Percentiles rank a stretch among this genome's conserved stretches.
Conservation (phyloP, 2,329 filamentous ascomycete species). For the Sporothrix inflata region DNA sequence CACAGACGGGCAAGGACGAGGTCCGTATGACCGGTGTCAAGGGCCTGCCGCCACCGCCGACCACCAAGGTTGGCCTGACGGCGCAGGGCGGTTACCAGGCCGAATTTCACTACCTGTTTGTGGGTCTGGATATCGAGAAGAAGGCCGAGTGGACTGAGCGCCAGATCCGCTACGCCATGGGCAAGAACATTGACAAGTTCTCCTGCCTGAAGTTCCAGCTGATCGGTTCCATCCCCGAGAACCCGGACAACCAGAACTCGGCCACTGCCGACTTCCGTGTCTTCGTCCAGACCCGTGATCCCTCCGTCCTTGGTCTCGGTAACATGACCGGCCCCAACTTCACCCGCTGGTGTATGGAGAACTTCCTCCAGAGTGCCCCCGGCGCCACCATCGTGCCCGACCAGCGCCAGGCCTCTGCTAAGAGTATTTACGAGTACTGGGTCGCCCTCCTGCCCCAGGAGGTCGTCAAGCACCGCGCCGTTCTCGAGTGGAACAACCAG, state of each 20-base stretch:
- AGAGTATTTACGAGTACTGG: slow-evolving; percentile 36
- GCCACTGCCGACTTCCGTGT: slow-evolving; percentile 44
- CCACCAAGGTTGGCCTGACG: slow-evolving; percentile 38
- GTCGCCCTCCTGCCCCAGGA: slow-evolving; percentile 35
- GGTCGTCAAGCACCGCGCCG: slow-evolving; percentile 34
- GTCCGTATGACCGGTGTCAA: slow-evolving; percentile 43
- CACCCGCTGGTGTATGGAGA: slow-evolving; percentile 36
- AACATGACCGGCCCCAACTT: slow-evolving; percentile 35
- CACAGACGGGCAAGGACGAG: slow-evolving; percentile 45
- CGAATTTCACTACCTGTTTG: slow-evolving; percentile 36
- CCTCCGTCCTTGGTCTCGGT: slow-evolving; percentile 22
- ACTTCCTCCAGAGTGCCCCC: slow-evolving; percentile 34
- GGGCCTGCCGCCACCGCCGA: slow-evolving; percentile 40
- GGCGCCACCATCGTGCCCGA: slow-evolving; percentile 36
- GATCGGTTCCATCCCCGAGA: slow-evolving; percentile 36
- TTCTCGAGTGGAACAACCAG: slow-evolving; percentile 32
- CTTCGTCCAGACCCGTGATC: slow-evolving; percentile 45
- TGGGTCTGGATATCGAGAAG: slow-evolving; percentile 35
- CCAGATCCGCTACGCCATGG: slow-evolving; percentile 32
- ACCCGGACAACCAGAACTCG: slow-evolving; percentile 40
- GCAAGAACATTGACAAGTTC: slow-evolving; percentile 36
- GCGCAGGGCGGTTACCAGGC: slow-evolving; percentile 36
- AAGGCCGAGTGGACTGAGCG: slow-evolving; percentile 36
- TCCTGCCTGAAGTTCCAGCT: slow-evolving; percentile 36
- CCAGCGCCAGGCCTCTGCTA: slow-evolving; percentile 33